phyloP scores from a whole-genome alignment of 495 filamentous ascomycete genomes.

The Aspergillus carlsbadensis region DNA sequence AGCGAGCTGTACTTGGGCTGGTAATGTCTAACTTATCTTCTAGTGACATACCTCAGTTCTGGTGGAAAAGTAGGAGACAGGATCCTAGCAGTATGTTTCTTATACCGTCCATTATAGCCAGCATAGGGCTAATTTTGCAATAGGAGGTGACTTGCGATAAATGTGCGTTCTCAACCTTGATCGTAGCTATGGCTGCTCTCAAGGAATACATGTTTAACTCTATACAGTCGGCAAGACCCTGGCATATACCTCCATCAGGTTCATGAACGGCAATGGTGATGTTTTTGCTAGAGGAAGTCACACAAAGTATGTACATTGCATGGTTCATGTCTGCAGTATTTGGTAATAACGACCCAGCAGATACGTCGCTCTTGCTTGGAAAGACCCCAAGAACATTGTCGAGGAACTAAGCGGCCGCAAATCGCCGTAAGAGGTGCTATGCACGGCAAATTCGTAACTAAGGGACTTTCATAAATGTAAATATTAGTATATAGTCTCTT shows the following conservation, averaged over 20 bases:
- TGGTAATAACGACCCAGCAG: conserved; percentile 25
- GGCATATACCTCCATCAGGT: conserved; percentile 81
- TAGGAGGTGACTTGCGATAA: conserved; percentile 79
- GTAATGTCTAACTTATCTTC: background rate
- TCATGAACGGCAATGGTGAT: conserved; percentile 73
- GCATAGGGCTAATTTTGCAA: conserved; percentile 22
- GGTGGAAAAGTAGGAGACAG: conserved; percentile 82
- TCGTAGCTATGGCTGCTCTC: background rate
- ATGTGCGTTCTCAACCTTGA: conserved; percentile 50
- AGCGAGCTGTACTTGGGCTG: background rate
- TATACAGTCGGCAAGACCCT: conserved; percentile 83
- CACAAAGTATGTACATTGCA: conserved; percentile 69
- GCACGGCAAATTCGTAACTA: too few species aligned
- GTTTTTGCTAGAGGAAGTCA: conserved; percentile 88
- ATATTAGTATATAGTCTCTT: too few species aligned
- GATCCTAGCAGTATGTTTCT: conserved; percentile 56
- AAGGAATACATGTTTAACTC: background rate
- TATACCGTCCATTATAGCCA: background rate
- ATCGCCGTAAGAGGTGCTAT: background rate
- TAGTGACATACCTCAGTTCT: conserved; percentile 86
- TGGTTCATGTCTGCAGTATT: background rate
- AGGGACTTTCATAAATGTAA: too few species aligned
- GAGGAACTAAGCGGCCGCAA: conserved; percentile 35
- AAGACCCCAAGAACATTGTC: conserved; percentile 58
- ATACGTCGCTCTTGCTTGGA: conserved; percentile 58